These are phyloP conservation scores for Tylopilus balloui DNA, from an alignment of 768 basidiomycete genomes.

Conservation along the genomic window DNA sequence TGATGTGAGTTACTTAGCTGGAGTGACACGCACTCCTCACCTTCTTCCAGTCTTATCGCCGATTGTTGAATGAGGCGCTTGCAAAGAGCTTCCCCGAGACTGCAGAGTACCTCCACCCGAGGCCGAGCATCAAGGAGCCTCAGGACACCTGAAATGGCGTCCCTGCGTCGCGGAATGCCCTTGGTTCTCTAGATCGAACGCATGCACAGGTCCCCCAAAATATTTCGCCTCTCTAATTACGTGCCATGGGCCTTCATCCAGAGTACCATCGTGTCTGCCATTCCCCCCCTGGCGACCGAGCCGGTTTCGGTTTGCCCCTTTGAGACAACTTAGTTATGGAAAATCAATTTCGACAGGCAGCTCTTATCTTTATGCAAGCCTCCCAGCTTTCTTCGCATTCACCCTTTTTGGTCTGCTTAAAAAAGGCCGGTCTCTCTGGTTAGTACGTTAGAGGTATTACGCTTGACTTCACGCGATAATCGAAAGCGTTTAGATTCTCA, in stretches of 20 bases:
- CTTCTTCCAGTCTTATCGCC: constrained; percentile 58
- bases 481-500: constrained; percentile 28
- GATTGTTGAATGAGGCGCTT: constrained; percentile 63
- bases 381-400: constrained; percentile 8
- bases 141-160: constrained; percentile 7
- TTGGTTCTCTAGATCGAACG: neutral
- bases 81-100: constrained; percentile 66
- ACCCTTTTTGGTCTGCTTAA: constrained; percentile 19
- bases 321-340: constrained; percentile 13
- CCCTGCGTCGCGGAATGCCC: neutral
- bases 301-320: constrained; percentile 1
- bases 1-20: constrained; percentile 41
- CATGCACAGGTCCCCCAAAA: neutral
- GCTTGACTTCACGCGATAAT: constrained; percentile 23
- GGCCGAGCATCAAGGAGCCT: constrained; percentile 5
- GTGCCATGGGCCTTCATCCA: constrained; percentile 1
- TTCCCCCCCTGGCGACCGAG: constrained; percentile 3
- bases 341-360: constrained; percentile 9
- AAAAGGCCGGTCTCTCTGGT: constrained; percentile 9
- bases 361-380: constrained; percentile 21
- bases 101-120: constrained; percentile 22
- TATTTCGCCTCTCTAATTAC: neutral
- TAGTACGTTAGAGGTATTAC: constrained; percentile 15
- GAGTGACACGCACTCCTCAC: neutral
- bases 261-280: neutral